phyloP scores from a whole-genome alignment of 139 green algal species.

The Chlamydomonas eustigma region DNA sequence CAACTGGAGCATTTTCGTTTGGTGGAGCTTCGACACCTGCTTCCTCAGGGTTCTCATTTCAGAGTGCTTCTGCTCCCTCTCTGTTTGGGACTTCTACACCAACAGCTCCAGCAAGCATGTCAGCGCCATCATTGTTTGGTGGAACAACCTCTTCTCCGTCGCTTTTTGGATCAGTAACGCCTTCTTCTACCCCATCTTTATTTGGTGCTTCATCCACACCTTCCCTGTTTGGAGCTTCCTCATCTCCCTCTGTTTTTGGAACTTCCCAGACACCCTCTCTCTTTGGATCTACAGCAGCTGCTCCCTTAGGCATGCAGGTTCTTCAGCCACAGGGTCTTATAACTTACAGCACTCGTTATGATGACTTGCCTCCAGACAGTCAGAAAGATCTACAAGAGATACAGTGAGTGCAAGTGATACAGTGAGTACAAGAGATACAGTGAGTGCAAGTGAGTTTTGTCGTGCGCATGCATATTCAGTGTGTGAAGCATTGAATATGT shows the following conservation, averaged over 20 bases:
- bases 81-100: not conserved
- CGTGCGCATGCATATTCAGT: too few relatives aligned
- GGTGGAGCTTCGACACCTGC: conserved; percentile 1
- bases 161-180: not conserved
- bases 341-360: conserved; percentile 40
- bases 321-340: conserved; percentile 17
- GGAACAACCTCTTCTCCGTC: too few relatives aligned
- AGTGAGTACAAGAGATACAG: too few relatives aligned
- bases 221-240: conserved; percentile 6
- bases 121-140: too few relatives aligned
- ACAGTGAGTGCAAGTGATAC: conserved; percentile 22
- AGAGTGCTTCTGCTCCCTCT: not conserved
- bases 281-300: not conserved
- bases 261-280: not conserved
- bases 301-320: conserved; percentile 3
- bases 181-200: not conserved
- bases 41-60: conserved; percentile 1
- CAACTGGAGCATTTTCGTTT: not conserved
- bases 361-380: conserved; percentile 26
- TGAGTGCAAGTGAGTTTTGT: too few relatives aligned
- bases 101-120: too few relatives aligned
- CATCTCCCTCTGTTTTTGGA: conserved; percentile 13
- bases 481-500: too few relatives aligned
- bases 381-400: conserved; percentile 35
- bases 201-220: conserved; percentile 9